Evolutionary conservation across 768 basidiomycete genomes (phyloP), one percentile per base, ranked within the genome.

Genomic region (Mrakia hoshinonis): DNA sequence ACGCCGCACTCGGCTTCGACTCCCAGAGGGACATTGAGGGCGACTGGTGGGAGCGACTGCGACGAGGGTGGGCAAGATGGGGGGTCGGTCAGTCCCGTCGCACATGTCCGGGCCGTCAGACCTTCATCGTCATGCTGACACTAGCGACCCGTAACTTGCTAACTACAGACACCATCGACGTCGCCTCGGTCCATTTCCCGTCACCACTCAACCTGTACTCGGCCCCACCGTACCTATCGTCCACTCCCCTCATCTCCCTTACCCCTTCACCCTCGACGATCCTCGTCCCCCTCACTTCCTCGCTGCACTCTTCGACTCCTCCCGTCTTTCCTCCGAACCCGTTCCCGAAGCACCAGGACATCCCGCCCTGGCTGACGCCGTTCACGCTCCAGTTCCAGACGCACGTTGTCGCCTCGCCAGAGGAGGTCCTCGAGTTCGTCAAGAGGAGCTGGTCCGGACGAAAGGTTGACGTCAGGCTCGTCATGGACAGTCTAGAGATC

Each of bases 11-110:
- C 10, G 79, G 79, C 2, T 68, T 79, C 22, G 75, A 74, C 22
- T 70, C 72, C 66, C 46, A 54, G 1, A 51, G 46, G 20, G 76
- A 73, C 4, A 43, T 10, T 15, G 52, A 46, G 20, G 67, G 65
- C 24, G 34, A 67, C 68, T 26, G 77, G 76, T 15, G 75, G 75
- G 46, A 65, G 75, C 60, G 77, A 74, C 1, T 62, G 63, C 22
- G 77, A 76, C 7, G 74, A 76, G 22, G 74, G 24, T 1, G 78
- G 77, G 79, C 77, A 77, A 78, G 78, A 29, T 29, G 26, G 34
- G 47, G 43, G 18, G 24, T 68, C 36, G 67, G 67, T 55, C 24
- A 22, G 20, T 63, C 62, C 24, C 11, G 3, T 10, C 10, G 22
- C 3, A 5, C 24, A 11, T 31, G 6, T 38, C 24, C 12, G 22